These are phyloP conservation scores for Antitrichia curtipendula DNA, from an alignment of 225 moss, liverwort and hornwort species.

Conservation along the genomic window DNA sequence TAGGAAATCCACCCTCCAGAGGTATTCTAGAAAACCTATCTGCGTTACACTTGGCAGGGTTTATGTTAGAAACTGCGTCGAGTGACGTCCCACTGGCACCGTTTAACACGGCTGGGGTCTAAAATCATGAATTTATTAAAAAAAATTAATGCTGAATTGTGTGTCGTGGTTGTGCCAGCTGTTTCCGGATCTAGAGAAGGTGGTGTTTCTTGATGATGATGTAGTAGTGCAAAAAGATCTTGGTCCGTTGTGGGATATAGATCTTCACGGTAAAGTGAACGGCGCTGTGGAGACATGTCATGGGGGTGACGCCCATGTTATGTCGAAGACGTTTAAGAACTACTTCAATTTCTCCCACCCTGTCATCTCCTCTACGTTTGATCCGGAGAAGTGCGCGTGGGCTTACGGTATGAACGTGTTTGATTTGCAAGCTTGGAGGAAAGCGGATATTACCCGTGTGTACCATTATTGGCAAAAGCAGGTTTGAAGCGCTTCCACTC, in stretches of 20 bases:
- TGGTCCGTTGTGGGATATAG: constrained; percentile 60
- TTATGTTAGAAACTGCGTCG: not conserved
- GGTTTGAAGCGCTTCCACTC: constrained; percentile 15
- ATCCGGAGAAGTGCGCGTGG: constrained; percentile 70
- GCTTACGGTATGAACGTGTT: constrained; percentile 98
- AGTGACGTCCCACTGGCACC: not conserved
- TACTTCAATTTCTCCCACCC: constrained; percentile 98
- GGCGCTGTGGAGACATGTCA: constrained; percentile 95
- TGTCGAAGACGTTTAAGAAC: constrained; percentile 92
- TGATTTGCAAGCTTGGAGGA: constrained; percentile 76
- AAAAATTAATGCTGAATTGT: not conserved
- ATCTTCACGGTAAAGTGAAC: constrained; percentile 88
- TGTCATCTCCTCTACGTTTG: constrained; percentile 60
- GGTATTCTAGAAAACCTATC: not conserved
- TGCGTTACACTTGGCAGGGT: not conserved
- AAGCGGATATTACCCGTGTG: constrained; percentile 82
- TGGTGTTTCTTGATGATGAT: constrained; percentile 94
- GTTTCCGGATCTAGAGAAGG: constrained; percentile 80
- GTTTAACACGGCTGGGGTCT: not conserved
- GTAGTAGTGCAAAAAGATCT: constrained; percentile 93
- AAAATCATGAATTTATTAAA: not conserved
- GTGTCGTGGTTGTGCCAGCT: constrained; percentile 32
- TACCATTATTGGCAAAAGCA: constrained; percentile 69
- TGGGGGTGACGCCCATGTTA: constrained; percentile 77
- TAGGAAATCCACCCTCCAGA: not conserved